phyloP scores from a whole-genome alignment of 2,329 filamentous ascomycete genomes.

The Dissoconium aciculare region DNA sequence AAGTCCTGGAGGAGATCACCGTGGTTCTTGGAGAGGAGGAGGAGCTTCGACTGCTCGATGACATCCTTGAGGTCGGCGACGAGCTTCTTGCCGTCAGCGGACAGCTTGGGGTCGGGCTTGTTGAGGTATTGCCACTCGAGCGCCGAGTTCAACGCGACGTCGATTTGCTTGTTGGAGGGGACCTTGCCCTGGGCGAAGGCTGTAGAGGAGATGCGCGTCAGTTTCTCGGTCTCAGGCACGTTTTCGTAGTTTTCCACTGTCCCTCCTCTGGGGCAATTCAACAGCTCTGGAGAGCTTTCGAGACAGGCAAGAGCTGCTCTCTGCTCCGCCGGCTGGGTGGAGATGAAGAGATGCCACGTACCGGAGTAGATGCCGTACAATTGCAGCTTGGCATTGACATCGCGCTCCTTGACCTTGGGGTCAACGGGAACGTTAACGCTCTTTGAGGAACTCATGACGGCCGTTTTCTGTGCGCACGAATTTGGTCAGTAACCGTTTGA shows the following conservation, averaged over 20 bases:
- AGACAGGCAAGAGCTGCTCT: too few species aligned
- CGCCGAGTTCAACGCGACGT: slow-evolving; percentile 82
- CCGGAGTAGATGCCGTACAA: slow-evolving; percentile 74
- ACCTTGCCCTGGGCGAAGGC: slow-evolving; percentile 83
- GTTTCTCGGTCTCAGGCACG: background rate
- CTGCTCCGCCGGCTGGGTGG: slow-evolving; percentile 2
- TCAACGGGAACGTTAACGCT: slow-evolving; percentile 61
- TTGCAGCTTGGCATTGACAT: slow-evolving; percentile 89
- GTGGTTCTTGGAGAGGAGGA: slow-evolving; percentile 86
- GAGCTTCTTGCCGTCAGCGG: slow-evolving; percentile 64
- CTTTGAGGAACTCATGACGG: slow-evolving; percentile 20
- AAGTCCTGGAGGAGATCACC: slow-evolving; percentile 92
- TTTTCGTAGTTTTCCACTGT: slow-evolving; percentile 1
- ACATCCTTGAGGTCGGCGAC: slow-evolving; percentile 65
- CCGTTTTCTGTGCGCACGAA: background rate
- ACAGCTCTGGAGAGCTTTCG: background rate
- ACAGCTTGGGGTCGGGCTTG: slow-evolving; percentile 61
- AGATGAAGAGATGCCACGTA: too few species aligned
- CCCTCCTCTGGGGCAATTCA: background rate
- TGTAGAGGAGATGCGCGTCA: slow-evolving; percentile 22
- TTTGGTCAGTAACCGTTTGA: background rate
- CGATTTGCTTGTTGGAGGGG: slow-evolving; percentile 91
- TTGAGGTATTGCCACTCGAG: slow-evolving; percentile 55
- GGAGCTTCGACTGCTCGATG: slow-evolving; percentile 66
- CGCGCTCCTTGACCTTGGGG: slow-evolving; percentile 58